Evolutionary conservation across 805 yeast genomes (phyloP).

Genomic region (Candida parachauliodes): DNA sequence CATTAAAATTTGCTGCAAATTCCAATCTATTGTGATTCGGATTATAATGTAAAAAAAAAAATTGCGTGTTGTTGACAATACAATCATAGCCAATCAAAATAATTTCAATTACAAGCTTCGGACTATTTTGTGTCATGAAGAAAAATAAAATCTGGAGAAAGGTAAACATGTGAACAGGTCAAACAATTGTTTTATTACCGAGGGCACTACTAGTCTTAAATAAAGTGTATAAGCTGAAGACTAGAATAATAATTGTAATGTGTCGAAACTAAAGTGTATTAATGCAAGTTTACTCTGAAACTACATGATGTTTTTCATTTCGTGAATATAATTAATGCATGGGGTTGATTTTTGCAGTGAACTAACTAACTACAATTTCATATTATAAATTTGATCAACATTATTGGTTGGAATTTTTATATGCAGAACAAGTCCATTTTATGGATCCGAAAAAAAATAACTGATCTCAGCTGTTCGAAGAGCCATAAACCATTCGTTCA

Average conservation of each 20-base stretch:
- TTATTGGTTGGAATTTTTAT: background rate
- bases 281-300: background rate
- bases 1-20: too few species aligned
- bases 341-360: background rate
- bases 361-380: too few species aligned
- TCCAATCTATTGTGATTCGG: too few species aligned
- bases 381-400: background rate
- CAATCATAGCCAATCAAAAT: background rate
- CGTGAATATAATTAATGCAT: background rate
- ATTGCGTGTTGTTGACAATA: background rate
- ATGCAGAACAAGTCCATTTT: constrained; percentile 5
- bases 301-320: background rate
- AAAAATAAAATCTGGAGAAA: constrained; percentile 1
- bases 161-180: constrained; percentile 1
- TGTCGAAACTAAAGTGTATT: background rate
- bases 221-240: background rate
- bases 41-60: too few species aligned
- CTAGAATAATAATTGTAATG: background rate
- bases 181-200: background rate
- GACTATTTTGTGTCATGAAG: background rate
- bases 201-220: background rate
- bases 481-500: background rate
- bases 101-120: background rate
- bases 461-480: background rate
- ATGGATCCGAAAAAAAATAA: constrained; percentile 4